Percentiles rank a stretch among this genome's conserved stretches.
Conservation (phyloP, 148 eudicot genomes). For the Vaccinium macrocarpon region DNA sequence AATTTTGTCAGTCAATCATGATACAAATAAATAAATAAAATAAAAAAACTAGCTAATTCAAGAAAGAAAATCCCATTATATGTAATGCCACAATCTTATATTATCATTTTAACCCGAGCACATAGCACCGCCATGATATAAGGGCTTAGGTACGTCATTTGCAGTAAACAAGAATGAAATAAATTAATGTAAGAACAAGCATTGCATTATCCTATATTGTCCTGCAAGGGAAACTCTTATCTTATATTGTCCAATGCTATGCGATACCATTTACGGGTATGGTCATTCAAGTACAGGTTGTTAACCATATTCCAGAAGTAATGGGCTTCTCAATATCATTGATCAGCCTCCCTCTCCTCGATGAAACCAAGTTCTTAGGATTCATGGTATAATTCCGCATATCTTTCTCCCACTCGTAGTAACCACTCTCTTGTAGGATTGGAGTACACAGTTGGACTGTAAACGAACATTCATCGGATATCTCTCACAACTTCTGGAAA, state of each 20-base stretch:
- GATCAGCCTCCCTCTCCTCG: not conserved
- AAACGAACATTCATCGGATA: not conserved
- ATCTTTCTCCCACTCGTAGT: not conserved
- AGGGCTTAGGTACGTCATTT: not conserved
- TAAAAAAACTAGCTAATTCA: not conserved
- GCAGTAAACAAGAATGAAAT: not conserved
- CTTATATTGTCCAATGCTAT: not conserved
- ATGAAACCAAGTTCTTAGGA: not conserved
- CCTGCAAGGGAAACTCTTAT: not conserved
- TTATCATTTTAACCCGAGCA: not conserved
- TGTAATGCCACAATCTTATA: not conserved
- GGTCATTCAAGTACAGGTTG: not conserved
- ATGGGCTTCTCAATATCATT: not conserved
- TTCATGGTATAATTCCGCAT: not conserved
- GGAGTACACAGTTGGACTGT: not conserved
- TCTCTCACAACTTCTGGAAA: not conserved
- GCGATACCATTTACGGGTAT: not conserved
- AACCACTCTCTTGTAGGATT: not conserved
- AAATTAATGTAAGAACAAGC: not conserved
- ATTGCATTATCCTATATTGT: not conserved
- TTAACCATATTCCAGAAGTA: not conserved
- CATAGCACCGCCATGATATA: not conserved
- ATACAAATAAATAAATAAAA: not conserved
- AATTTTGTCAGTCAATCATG: conserved; percentile 10
- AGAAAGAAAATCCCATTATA: not conserved